Conservation (phyloP, 352 stramenopile species). For the Aphanomyces cochlioides region DNA sequence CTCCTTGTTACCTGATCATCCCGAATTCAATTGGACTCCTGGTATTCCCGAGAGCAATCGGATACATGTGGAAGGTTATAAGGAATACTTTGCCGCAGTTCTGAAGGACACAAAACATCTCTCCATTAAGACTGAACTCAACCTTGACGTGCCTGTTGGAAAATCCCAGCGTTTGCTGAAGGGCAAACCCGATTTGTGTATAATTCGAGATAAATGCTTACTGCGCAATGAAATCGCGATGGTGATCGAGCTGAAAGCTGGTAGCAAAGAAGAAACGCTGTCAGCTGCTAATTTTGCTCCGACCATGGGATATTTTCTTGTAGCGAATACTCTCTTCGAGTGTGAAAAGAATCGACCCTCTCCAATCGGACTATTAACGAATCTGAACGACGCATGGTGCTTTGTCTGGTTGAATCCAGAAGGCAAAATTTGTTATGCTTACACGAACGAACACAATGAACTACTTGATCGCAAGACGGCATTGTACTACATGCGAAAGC, state of each 20-base stretch:
- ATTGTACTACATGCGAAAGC: neutral
- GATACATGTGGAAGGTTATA: neutral
- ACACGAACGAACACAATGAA: neutral
- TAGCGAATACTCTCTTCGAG: constrained; percentile 1
- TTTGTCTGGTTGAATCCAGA: neutral
- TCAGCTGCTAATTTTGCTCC: neutral
- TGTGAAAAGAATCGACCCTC: neutral
- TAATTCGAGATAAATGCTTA: neutral
- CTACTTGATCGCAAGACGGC: neutral
- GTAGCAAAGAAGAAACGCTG: neutral
- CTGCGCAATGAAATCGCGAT: neutral
- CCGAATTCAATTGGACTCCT: neutral
- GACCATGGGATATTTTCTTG: neutral
- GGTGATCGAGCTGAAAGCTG: constrained; percentile 2
- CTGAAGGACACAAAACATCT: neutral
- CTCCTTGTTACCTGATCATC: neutral
- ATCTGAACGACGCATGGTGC: neutral
- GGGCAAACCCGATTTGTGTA: neutral
- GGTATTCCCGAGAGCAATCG: neutral
- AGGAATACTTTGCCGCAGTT: neutral
- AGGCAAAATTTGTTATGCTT: neutral
- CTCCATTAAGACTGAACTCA: neutral
- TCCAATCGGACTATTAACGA: neutral
- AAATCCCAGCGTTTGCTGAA: neutral
- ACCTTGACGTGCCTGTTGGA: neutral